Evolutionary conservation across 1,284 basidiomycete species (phyloP).

Genomic region (Cutaneotrichosporon sp.): DNA sequence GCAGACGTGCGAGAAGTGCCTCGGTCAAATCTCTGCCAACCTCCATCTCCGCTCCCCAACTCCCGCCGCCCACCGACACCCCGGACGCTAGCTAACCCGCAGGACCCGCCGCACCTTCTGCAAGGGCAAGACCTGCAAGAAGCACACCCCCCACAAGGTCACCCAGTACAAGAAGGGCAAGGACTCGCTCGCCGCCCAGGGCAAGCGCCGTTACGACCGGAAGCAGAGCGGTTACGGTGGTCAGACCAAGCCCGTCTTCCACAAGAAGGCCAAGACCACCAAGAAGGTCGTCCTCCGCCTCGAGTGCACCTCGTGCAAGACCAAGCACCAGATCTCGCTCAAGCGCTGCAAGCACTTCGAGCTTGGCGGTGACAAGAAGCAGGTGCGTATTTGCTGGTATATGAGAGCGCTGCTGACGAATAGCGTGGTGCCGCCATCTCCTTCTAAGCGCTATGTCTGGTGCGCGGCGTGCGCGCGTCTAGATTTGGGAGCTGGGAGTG

Average conservation of each 20-base stretch:
- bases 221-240: slow-evolving; percentile 99
- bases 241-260: slow-evolving; percentile 99
- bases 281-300: slow-evolving; percentile 99
- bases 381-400: too few relatives aligned
- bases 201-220: slow-evolving; percentile 99
- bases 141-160: slow-evolving; percentile 98
- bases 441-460: slow-evolving; percentile 31
- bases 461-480: background rate
- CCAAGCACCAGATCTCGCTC: slow-evolving; percentile 92
- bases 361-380: slow-evolving; percentile 99
- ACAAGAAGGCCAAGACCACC: slow-evolving; percentile 70
- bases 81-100: slow-evolving; percentile 15
- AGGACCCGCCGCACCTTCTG: slow-evolving; percentile 64
- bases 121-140: slow-evolving; percentile 98
- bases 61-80: too few relatives aligned
- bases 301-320: slow-evolving; percentile 98
- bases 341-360: slow-evolving; percentile 99
- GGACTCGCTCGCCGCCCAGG: slow-evolving; percentile 93
- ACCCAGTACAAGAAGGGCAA: slow-evolving; percentile 99
- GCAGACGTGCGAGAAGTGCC: background rate
- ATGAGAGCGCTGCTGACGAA: too few relatives aligned
- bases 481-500: slow-evolving; percentile 18
- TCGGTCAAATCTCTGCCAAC: too few relatives aligned
- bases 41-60: too few relatives aligned
- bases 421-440: slow-evolving; percentile 64